These are phyloP conservation scores for Coemansia sp. DNA, from an alignment of 192 early-diverging fungal genomes.

Conservation along the genomic window DNA sequence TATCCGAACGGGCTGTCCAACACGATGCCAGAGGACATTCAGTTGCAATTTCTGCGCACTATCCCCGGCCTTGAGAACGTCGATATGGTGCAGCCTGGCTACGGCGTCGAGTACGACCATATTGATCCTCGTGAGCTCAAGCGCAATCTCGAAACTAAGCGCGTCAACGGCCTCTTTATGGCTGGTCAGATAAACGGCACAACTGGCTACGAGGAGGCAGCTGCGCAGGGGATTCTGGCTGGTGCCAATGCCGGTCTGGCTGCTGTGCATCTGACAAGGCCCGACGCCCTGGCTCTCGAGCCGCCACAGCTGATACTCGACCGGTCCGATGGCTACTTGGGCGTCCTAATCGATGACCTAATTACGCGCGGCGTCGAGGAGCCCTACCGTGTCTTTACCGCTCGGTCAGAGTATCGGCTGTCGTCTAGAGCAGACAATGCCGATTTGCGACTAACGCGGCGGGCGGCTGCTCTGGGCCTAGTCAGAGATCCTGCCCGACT, in stretches of 20 bases:
- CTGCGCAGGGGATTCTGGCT: conserved; percentile 78
- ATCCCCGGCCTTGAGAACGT: conserved; percentile 80
- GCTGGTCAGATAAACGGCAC: conserved; percentile 91
- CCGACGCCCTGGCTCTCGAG: not conserved
- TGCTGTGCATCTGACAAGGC: conserved; percentile 33
- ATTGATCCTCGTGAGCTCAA: conserved; percentile 80
- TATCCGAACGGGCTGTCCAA: conserved; percentile 89
- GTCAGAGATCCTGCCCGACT: conserved; percentile 56
- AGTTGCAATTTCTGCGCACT: conserved; percentile 67
- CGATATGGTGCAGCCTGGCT: conserved; percentile 70
- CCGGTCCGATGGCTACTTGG: conserved; percentile 80
- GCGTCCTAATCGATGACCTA: conserved; percentile 81
- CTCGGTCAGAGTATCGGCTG: conserved; percentile 83
- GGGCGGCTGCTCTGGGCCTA: conserved; percentile 62
- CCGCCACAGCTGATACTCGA: conserved; percentile 65
- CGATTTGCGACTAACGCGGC: conserved; percentile 71
- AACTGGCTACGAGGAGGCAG: conserved; percentile 84
- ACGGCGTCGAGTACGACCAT: conserved; percentile 89
- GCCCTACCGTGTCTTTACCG: conserved; percentile 82
- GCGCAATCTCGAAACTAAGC: conserved; percentile 77
- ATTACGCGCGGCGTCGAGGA: conserved; percentile 82
- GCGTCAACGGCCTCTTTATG: conserved; percentile 73
- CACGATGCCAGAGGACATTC: conserved; percentile 79
- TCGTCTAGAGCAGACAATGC: conserved; percentile 79
- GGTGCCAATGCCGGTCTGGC: conserved; percentile 78